Percentiles rank a stretch among this genome's conserved stretches.
Conservation (phyloP, 1,284 basidiomycete species). For the Filobasidium uniguttulatum region DNA sequence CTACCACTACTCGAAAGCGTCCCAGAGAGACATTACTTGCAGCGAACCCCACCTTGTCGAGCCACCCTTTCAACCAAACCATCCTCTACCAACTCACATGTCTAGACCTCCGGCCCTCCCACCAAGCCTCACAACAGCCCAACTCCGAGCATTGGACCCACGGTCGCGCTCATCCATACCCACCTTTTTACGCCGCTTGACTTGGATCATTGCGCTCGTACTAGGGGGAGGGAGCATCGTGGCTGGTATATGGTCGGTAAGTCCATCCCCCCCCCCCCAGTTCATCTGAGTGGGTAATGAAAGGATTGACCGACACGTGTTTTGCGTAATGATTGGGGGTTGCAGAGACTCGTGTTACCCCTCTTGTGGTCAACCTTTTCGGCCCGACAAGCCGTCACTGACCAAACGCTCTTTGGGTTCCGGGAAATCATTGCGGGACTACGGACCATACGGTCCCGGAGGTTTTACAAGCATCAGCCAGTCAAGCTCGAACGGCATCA, state of each 20-base stretch:
- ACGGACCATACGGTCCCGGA: conserved; percentile 1
- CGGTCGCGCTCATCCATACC: neutral
- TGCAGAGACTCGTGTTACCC: conserved; percentile 27
- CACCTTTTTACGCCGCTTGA: conserved; percentile 23
- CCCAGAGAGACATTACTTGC: too few species aligned
- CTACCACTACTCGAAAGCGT: too few species aligned
- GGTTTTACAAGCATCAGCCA: conserved; percentile 8
- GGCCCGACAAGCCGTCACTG: conserved; percentile 27
- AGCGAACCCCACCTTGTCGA: too few species aligned
- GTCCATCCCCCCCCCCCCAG: neutral
- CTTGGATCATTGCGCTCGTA: conserved; percentile 27
- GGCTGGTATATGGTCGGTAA: conserved; percentile 26
- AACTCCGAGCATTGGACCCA: neutral
- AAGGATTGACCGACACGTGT: too few species aligned
- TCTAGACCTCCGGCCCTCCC: too few species aligned
- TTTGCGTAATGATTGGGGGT: too few species aligned
- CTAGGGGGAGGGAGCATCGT: conserved; percentile 26
- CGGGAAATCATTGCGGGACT: conserved; percentile 1
- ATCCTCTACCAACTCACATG: too few species aligned
- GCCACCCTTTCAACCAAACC: too few species aligned
- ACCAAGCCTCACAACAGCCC: neutral
- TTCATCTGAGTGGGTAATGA: neutral
- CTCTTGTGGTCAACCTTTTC: conserved; percentile 32
- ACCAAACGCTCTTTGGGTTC: conserved; percentile 21
- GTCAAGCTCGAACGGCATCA: neutral